Evolutionary conservation across 202 grass and related monocot species (phyloP).

Genomic region (Zoysia matrella): DNA sequence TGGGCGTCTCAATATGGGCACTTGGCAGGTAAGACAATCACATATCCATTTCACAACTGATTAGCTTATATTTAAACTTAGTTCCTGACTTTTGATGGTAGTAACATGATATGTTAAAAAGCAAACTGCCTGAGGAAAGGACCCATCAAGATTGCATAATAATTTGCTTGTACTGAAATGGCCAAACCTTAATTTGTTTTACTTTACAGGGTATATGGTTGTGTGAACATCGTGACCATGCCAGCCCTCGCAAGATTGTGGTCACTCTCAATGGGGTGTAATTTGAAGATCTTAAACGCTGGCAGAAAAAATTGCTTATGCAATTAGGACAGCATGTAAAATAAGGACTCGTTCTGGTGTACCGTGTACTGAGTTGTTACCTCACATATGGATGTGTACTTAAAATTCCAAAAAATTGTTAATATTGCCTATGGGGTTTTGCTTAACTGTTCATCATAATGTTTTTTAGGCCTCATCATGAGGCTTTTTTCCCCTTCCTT

Average conservation of each 20-base stretch:
- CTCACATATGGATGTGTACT: conserved; percentile 16
- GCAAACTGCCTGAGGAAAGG: not conserved
- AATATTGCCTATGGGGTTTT: not conserved
- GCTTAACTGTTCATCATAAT: not conserved
- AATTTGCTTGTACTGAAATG: not conserved
- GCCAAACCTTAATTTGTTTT: conserved; percentile 21
- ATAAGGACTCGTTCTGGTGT: conserved; percentile 16
- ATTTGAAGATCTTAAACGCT: conserved; percentile 15
- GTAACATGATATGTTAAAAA: conserved; percentile 2
- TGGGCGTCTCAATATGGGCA: too few relatives aligned
- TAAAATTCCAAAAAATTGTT: conserved; percentile 11
- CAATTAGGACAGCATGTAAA: not conserved
- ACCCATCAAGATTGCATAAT: not conserved
- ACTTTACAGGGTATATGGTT: conserved; percentile 89
- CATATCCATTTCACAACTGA: conserved; percentile 14
- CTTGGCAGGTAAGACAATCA: conserved; percentile 73
- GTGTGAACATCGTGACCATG: conserved; percentile 89
- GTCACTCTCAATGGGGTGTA: conserved; percentile 85
- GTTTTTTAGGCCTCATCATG: too few relatives aligned
- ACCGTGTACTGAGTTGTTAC: conserved; percentile 22
- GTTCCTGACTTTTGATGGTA: conserved; percentile 4
- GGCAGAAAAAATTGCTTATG: not conserved
- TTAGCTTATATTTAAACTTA: conserved; percentile 22
- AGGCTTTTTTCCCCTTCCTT: too few relatives aligned
- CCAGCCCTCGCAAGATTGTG: conserved; percentile 85